Evolutionary conservation across 371 early-diverging fungal genomes (phyloP).

Genomic region (Polyrhizophydium stewartii): DNA sequence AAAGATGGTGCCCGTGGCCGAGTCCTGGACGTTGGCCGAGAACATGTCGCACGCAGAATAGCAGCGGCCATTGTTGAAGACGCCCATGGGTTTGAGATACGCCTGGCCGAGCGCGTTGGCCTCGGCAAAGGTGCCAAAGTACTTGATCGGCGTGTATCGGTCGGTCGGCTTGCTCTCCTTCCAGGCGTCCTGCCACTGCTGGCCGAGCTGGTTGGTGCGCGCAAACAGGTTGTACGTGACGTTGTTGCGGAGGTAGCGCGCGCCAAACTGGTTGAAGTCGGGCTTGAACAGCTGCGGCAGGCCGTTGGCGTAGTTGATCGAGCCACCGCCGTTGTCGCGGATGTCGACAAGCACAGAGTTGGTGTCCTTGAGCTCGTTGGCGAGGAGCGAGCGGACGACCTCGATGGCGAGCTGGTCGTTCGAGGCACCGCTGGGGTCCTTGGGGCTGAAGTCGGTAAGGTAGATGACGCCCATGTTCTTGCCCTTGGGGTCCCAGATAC

Average conservation of each 20-base stretch:
- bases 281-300: slow-evolving; percentile 16
- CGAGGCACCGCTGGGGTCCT: too few species aligned
- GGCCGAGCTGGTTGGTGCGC: neutral
- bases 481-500: neutral
- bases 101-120: slow-evolving; percentile 14
- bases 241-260: slow-evolving; percentile 4
- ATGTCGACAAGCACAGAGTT: slow-evolving; percentile 19
- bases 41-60: slow-evolving; percentile 28
- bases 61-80: slow-evolving; percentile 21
- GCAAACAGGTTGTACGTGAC: slow-evolving; percentile 7
- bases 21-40: slow-evolving; percentile 20
- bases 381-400: neutral
- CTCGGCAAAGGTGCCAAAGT: slow-evolving; percentile 1
- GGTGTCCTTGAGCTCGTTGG: slow-evolving; percentile 11
- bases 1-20: slow-evolving; percentile 13
- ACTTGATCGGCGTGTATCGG: slow-evolving; percentile 5
- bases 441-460: neutral
- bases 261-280: slow-evolving; percentile 4
- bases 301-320: slow-evolving; percentile 9
- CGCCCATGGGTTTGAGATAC: slow-evolving; percentile 21
- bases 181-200: slow-evolving; percentile 5
- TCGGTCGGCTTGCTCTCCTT: slow-evolving; percentile 7
- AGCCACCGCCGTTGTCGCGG: slow-evolving; percentile 21
- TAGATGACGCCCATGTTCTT: neutral
- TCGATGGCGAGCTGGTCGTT: neutral